Evolutionary conservation across 2,329 filamentous ascomycete genomes (phyloP).

Genomic region (Podosphaera xanthii): DNA sequence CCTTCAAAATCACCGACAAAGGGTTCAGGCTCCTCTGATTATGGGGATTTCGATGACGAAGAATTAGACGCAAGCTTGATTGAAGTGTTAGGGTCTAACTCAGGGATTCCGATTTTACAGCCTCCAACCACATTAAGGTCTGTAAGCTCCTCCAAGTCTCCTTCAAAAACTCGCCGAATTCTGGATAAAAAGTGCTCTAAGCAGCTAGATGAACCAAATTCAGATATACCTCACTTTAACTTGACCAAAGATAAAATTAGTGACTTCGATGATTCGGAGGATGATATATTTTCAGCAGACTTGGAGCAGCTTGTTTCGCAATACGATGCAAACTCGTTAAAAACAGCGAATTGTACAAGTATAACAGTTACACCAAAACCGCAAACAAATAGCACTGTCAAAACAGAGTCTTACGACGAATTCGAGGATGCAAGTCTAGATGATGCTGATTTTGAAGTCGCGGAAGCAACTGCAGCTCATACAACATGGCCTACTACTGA

Average conservation of each 20-base stretch:
- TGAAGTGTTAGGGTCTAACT: slow-evolving; percentile 28
- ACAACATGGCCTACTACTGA: slow-evolving; percentile 20
- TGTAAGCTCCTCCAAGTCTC: slow-evolving; percentile 5
- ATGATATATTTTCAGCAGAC: slow-evolving; percentile 34
- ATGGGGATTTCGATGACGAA: slow-evolving; percentile 30
- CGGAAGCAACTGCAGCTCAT: slow-evolving; percentile 51
- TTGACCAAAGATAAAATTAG: slow-evolving; percentile 17
- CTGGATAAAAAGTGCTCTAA: not conserved
- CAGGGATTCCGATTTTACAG: slow-evolving; percentile 1
- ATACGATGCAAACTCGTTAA: slow-evolving; percentile 21
- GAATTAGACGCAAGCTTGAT: slow-evolving; percentile 20
- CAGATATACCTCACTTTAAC: not conserved
- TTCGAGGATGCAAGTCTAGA: slow-evolving; percentile 42
- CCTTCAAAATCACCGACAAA: not conserved
- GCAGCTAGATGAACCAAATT: not conserved
- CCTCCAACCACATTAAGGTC: not conserved
- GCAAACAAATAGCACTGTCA: slow-evolving; percentile 11
- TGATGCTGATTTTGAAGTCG: slow-evolving; percentile 53
- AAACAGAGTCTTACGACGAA: slow-evolving; percentile 42
- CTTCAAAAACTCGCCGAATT: not conserved
- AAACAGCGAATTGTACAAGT: not conserved
- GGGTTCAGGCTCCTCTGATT: slow-evolving; percentile 11
- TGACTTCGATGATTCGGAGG: slow-evolving; percentile 44
- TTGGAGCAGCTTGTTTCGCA: slow-evolving; percentile 32
- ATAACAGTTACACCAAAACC: not conserved